These are phyloP conservation scores for Nakazawaea ishiwadae DNA, from an alignment of 805 yeast genomes.

Conservation along the genomic window DNA sequence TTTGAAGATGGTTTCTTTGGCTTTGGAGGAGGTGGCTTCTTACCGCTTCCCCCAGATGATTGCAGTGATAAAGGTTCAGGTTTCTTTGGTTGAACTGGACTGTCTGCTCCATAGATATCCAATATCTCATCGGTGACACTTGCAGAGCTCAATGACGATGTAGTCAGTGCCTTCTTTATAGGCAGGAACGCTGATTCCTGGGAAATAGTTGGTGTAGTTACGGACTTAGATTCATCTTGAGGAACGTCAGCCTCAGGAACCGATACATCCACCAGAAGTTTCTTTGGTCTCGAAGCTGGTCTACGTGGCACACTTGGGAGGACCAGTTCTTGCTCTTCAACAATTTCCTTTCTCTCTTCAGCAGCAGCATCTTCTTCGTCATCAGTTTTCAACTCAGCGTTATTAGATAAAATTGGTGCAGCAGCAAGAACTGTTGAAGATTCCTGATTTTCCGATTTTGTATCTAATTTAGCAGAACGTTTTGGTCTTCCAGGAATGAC, in stretches of 20 bases:
- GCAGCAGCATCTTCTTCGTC: too few relatives aligned
- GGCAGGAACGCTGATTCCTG: conserved; percentile 14
- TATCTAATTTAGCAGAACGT: background rate
- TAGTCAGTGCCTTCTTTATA: conserved; percentile 11
- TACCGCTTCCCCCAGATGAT: conserved; percentile 1
- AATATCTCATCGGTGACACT: too few relatives aligned
- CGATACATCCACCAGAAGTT: too few relatives aligned
- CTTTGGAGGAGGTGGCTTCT: background rate
- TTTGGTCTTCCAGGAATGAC: conserved; percentile 15
- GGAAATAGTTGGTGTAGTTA: background rate
- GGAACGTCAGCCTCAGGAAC: too few relatives aligned
- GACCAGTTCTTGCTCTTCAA: background rate
- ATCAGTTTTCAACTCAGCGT: background rate
- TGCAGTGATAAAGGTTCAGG: background rate
- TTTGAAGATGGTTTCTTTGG: conserved; percentile 14
- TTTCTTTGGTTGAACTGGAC: background rate
- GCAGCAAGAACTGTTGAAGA: background rate
- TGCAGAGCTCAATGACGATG: too few relatives aligned
- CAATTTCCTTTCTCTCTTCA: too few relatives aligned
- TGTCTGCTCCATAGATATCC: background rate
- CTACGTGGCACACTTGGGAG: background rate
- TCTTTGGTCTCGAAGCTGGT: background rate
- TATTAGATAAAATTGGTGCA: too few relatives aligned
- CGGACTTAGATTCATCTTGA: background rate
- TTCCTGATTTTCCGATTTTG: background rate